phyloP scores from a whole-genome alignment of 495 filamentous ascomycete species.

The Parachaetomium inaequale region DNA sequence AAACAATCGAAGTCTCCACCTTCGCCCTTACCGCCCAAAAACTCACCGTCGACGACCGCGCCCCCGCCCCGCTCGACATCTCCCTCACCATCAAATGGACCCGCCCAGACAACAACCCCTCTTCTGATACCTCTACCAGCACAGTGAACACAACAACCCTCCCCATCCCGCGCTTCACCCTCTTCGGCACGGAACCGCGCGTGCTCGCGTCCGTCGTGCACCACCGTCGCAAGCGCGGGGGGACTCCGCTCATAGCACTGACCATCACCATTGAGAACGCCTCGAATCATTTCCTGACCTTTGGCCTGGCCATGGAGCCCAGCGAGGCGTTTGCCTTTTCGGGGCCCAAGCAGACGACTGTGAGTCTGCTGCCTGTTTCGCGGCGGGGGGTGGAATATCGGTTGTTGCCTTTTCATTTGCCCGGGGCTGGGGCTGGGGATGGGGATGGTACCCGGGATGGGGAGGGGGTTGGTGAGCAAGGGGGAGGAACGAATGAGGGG shows the following conservation, averaged over 20 bases:
- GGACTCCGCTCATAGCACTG: slow-evolving; percentile 29
- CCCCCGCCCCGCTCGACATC: slow-evolving; percentile 66
- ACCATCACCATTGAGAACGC: slow-evolving; percentile 86
- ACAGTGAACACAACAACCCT: slow-evolving; percentile 55
- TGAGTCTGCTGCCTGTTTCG: slow-evolving; percentile 77
- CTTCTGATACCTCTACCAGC: background rate
- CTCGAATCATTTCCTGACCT: slow-evolving; percentile 88
- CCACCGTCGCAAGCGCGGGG: slow-evolving; percentile 25
- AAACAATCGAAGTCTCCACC: slow-evolving; percentile 62
- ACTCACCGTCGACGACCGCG: slow-evolving; percentile 71
- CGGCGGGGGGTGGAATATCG: slow-evolving; percentile 65
- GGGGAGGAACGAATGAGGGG: background rate
- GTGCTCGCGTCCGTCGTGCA: slow-evolving; percentile 66
- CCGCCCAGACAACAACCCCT: slow-evolving; percentile 34
- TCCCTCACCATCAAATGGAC: slow-evolving; percentile 74
- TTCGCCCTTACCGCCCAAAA: slow-evolving; percentile 74
- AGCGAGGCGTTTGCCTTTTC: slow-evolving; percentile 91
- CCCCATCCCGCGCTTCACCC: slow-evolving; percentile 69
- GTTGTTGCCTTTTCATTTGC: slow-evolving; percentile 51
- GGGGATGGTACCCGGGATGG: background rate
- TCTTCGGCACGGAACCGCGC: slow-evolving; percentile 81
- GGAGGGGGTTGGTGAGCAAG: background rate
- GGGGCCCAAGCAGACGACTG: slow-evolving; percentile 70
- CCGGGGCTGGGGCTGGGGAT: background rate
- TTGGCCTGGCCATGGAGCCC: slow-evolving; percentile 86